Percentiles rank a stretch among this genome's conserved stretches.
Evolutionary conservation across 2,329 filamentous ascomycete species (phyloP).

Genomic region (Eutypa lata): DNA sequence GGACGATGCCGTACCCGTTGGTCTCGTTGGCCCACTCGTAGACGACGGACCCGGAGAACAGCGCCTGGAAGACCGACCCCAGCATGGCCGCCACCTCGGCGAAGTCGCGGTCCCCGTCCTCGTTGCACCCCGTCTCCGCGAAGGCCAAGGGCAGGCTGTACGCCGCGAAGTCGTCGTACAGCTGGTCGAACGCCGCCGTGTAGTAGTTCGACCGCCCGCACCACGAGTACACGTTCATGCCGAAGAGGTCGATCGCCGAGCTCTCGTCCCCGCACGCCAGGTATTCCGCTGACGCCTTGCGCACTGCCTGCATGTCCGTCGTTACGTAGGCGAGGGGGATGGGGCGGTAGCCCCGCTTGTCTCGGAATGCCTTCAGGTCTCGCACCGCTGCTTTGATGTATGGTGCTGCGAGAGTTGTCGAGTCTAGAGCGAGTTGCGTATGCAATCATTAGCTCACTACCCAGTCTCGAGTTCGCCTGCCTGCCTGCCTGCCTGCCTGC

Average conservation of each 20-base stretch:
- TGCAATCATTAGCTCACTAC: too few relatives aligned
- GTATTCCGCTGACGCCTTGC: slow-evolving; percentile 59
- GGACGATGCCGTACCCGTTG: slow-evolving; percentile 38
- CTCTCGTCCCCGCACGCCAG: slow-evolving; percentile 52
- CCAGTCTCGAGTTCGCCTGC: too few relatives aligned
- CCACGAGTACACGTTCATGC: slow-evolving; percentile 68
- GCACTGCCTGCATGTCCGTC: slow-evolving; percentile 59
- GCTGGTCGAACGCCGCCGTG: slow-evolving; percentile 50
- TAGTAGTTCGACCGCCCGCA: slow-evolving; percentile 57
- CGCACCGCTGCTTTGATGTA: slow-evolving; percentile 55
- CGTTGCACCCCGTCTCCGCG: slow-evolving; percentile 66
- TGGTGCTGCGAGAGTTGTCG: slow-evolving; percentile 48
- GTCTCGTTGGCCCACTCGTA: slow-evolving; percentile 47
- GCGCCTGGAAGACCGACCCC: slow-evolving; percentile 53
- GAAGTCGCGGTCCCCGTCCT: slow-evolving; percentile 53
- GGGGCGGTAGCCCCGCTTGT: slow-evolving; percentile 49
- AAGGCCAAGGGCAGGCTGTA: slow-evolving; percentile 62
- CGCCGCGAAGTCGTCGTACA: slow-evolving; percentile 57
- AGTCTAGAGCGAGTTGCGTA: not conserved
- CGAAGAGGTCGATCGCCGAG: slow-evolving; percentile 58
- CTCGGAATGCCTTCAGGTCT: slow-evolving; percentile 67
- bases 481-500: too few relatives aligned
- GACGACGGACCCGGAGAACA: slow-evolving; percentile 55
- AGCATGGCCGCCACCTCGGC: slow-evolving; percentile 60
- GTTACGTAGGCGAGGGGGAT: slow-evolving; percentile 69